phyloP scores from a whole-genome alignment of 805 yeast species.

The Blastobotrys americana region DNA sequence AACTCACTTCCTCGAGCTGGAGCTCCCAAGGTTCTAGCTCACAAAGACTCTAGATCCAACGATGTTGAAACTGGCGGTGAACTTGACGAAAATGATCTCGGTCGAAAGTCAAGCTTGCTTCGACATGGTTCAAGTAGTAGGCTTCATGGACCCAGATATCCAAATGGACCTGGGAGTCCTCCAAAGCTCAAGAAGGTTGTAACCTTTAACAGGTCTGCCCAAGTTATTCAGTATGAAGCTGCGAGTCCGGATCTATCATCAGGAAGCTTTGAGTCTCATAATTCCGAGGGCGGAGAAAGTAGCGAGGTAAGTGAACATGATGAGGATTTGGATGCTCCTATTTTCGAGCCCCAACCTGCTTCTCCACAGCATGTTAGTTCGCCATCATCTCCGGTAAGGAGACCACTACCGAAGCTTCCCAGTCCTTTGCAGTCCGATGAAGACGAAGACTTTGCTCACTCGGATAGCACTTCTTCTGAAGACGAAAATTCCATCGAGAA shows the following conservation, averaged over 20 bases:
- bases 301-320: slow-evolving; percentile 5
- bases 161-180: slow-evolving; percentile 6
- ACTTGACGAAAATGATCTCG: slow-evolving; percentile 1
- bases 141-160: slow-evolving; percentile 12
- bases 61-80: background rate
- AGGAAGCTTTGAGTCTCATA: slow-evolving; percentile 3
- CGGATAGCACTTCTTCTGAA: too few relatives aligned
- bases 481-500: too few relatives aligned
- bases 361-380: background rate
- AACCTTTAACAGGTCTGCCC: slow-evolving; percentile 20
- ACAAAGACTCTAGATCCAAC: background rate
- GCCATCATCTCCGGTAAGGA: background rate
- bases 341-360: slow-evolving; percentile 15
- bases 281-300: slow-evolving; percentile 4
- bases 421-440: slow-evolving; percentile 12
- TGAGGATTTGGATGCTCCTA: slow-evolving; percentile 16
- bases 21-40: background rate
- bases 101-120: slow-evolving; percentile 15
- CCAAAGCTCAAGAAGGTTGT: slow-evolving; percentile 20
- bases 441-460: too few relatives aligned
- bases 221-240: slow-evolving; percentile 22
- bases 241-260: slow-evolving; percentile 19
- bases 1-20: background rate
- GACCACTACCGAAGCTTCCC: slow-evolving; percentile 21
- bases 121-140: slow-evolving; percentile 16